Conservation (phyloP, 1,284 basidiomycete species). For the Ceratorhiza oryzae-sativae region DNA sequence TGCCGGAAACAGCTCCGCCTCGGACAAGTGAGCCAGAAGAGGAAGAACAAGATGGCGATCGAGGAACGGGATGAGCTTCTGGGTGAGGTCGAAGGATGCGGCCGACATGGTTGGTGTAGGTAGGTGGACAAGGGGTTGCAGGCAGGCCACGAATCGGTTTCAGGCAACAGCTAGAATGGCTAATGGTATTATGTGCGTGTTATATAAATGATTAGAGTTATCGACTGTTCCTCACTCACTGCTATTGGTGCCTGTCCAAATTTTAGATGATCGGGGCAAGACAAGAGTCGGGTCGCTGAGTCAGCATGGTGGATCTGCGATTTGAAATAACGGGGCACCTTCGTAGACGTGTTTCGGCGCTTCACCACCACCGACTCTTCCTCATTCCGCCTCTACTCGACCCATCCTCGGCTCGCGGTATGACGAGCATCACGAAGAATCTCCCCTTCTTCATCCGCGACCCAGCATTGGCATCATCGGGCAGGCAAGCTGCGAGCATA, state of each 20-base stretch:
- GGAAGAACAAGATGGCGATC: slow-evolving; percentile 96
- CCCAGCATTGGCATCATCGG: slow-evolving; percentile 82
- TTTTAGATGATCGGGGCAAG: slow-evolving; percentile 37
- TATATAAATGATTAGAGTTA: neutral
- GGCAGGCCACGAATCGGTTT: too few relatives aligned
- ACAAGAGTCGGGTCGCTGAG: slow-evolving; percentile 18
- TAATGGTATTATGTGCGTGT: too few relatives aligned
- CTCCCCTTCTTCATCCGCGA: slow-evolving; percentile 84
- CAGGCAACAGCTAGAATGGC: too few relatives aligned
- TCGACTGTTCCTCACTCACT: slow-evolving; percentile 10
- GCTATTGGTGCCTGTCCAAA: slow-evolving; percentile 15
- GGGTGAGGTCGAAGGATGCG: slow-evolving; percentile 79
- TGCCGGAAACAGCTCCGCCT: slow-evolving; percentile 73
- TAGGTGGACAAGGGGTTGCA: slow-evolving; percentile 30
- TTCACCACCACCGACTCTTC: slow-evolving; percentile 12
- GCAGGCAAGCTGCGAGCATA: slow-evolving; percentile 58
- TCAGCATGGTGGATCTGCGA: neutral
- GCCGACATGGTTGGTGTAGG: slow-evolving; percentile 27
- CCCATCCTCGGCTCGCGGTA: slow-evolving; percentile 16
- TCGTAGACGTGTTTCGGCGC: slow-evolving; percentile 37
- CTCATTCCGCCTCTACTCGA: slow-evolving; percentile 31
- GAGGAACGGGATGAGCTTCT: slow-evolving; percentile 91
- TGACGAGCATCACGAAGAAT: slow-evolving; percentile 56
- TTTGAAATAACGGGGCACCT: neutral
- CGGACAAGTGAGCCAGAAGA: slow-evolving; percentile 84